Conservation (phyloP, 129 eudicot species). For the Flaveria linearis region DNA sequence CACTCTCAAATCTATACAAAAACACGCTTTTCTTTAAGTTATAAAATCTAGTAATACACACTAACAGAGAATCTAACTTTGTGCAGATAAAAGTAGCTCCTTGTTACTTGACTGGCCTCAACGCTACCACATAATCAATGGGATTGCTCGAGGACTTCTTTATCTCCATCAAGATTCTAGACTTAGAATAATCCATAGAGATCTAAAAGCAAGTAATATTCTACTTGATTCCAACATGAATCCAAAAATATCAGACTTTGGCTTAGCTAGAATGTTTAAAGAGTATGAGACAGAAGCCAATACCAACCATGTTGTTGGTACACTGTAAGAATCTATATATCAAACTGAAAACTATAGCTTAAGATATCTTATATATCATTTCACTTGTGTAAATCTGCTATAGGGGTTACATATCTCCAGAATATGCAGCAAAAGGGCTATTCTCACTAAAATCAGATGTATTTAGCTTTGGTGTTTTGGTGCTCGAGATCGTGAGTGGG, state of each 20-base stretch:
- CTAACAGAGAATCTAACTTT: constrained; percentile 10
- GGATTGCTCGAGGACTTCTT: constrained; percentile 29
- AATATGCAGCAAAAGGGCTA: constrained; percentile 9
- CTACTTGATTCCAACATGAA: constrained; percentile 21
- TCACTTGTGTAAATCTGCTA: background rate
- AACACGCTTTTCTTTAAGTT: background rate
- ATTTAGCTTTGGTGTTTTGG: constrained; percentile 37
- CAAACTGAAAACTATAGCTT: background rate
- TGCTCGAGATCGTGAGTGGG: constrained; percentile 36
- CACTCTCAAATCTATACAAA: background rate
- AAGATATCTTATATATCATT: background rate
- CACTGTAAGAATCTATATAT: constrained; percentile 34
- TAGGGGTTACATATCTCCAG: constrained; percentile 12
- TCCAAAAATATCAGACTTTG: constrained; percentile 50
- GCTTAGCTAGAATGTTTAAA: constrained; percentile 42
- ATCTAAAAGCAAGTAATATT: constrained; percentile 21
- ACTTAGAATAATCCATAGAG: constrained; percentile 19
- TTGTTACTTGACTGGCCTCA: constrained; percentile 15
- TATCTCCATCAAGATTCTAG: constrained; percentile 28
- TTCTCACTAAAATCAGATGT: constrained; percentile 17
- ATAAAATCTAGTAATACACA: background rate
- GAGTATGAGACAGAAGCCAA: constrained; percentile 34
- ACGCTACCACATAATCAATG: constrained; percentile 18
- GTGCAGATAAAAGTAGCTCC: background rate
- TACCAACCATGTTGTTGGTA: constrained; percentile 37